Base-by-base conservation (phyloP, 352 stramenopile species). In the Globisporangium echinulatum region DNA sequence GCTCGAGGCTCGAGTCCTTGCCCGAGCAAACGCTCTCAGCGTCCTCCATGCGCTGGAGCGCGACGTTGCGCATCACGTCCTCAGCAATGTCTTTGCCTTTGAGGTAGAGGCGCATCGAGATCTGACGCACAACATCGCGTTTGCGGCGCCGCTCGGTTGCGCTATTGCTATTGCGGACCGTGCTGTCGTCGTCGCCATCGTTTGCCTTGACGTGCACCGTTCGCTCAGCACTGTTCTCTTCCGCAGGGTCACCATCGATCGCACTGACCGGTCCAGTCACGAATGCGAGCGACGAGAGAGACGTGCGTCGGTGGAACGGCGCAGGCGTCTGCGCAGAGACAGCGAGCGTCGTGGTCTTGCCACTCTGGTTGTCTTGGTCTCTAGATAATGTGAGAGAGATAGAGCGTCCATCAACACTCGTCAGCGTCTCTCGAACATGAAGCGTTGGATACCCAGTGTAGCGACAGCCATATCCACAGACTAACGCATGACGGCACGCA, bases 51-150 rank as follows among this genome's bases (percentile, higher is more conserved):
- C 78, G 77, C 38, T 72, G 67, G 4, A 68, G 67, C 19, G 77
- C 77, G 42, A 88, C 77, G 64, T 82, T 90, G 9, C 71, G 72
- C 54, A 91, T 63, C 43, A 90, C 71, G 56, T 87, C 76, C 25
- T 75, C 70, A 37, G 84, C 83, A 55, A 90, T 81, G 60, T 86
- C 64, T 52, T 75, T 70, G 17, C 72, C 79, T 57, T 87, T 91
- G 36, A 89, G 63, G 66, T 88, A 89, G 37, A 93, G 63, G 2
- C 82, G 76, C 74, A 93, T 79, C 47, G 82, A 90, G 54, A 91
- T 75, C 58, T 91, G 81, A 40, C 80, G 80, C 56, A 91, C 61
- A n/a, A 89, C 69, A 52, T 88, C 76, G 48, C 82, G 79, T 61
- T 90, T 87, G 38, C 69, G 76, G 42, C 67, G 69, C 3, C 63